Conservation (phyloP, 495 filamentous ascomycete species). For the Stereocaulon alpinum region DNA sequence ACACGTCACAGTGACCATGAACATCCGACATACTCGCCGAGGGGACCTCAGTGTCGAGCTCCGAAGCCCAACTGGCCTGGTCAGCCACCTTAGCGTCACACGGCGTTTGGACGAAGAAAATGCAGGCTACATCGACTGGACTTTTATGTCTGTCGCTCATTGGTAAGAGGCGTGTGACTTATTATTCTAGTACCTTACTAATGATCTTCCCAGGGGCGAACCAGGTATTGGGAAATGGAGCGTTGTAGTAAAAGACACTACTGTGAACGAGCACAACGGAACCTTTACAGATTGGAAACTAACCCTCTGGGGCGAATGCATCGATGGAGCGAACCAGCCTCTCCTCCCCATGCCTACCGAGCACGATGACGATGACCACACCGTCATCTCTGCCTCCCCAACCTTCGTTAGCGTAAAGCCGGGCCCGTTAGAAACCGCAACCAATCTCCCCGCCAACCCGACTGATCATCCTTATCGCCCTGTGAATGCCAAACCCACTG, state of each 20-base stretch:
- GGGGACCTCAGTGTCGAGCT: conserved; percentile 92
- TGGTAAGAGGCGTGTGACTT: conserved; percentile 49
- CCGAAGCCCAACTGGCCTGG: conserved; percentile 67
- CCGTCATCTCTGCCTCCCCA: conserved; percentile 42
- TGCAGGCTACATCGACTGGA: conserved; percentile 88
- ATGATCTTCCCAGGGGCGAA: conserved; percentile 62
- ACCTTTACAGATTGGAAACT: conserved; percentile 87
- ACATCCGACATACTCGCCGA: conserved; percentile 71
- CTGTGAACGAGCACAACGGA: conserved; percentile 64
- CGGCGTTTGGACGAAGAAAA: conserved; percentile 52
- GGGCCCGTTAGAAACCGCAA: conserved; percentile 34
- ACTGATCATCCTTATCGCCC: conserved; percentile 73
- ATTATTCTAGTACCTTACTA: conserved; percentile 13
- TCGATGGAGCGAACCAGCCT: conserved; percentile 58
- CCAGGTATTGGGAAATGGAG: conserved; percentile 80
- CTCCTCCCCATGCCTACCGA: conserved; percentile 75
- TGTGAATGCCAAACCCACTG: conserved; percentile 48
- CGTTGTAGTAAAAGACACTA: conserved; percentile 77
- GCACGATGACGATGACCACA: conserved; percentile 73
- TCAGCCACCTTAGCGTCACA: conserved; percentile 72
- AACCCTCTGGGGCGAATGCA: conserved; percentile 83
- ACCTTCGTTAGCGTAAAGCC: conserved; percentile 43
- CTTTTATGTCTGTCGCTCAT: conserved; percentile 95
- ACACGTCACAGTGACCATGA: conserved; percentile 97
- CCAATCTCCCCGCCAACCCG: conserved; percentile 38